These are phyloP conservation scores for Arctostaphylos glauca DNA, from an alignment of 148 eudicot genomes.

Conservation along the genomic window DNA sequence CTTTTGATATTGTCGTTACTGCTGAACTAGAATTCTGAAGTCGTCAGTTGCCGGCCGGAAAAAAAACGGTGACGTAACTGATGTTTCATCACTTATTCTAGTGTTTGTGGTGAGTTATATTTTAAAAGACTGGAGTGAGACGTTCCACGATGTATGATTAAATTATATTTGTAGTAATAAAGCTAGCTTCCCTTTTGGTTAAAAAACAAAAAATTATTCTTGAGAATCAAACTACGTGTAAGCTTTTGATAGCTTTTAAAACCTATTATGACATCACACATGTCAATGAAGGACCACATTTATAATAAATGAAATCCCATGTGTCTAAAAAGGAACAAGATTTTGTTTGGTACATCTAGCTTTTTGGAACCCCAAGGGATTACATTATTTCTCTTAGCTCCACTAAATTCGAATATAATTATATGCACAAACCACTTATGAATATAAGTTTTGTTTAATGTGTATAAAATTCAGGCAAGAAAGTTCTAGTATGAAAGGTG, in stretches of 20 bases:
- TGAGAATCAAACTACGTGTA: conserved; percentile 22
- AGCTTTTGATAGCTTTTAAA: conserved; percentile 12
- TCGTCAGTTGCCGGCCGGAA: too few species aligned
- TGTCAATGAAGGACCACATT: background rate
- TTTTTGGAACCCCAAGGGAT: background rate
- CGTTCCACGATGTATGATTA: background rate
- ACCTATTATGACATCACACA: conserved; percentile 4
- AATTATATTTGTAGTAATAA: background rate
- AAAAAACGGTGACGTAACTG: too few species aligned
- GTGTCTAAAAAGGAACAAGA: background rate
- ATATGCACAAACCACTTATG: background rate
- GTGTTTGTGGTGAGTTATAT: background rate
- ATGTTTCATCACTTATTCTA: too few species aligned
- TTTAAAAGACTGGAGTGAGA: too few species aligned
- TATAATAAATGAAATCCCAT: background rate
- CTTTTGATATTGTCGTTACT: too few species aligned
- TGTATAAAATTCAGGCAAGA: too few species aligned
- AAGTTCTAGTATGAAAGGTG: too few species aligned
- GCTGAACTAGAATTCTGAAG: too few species aligned
- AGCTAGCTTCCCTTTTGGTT: background rate
- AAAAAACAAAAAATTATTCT: background rate
- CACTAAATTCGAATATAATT: background rate
- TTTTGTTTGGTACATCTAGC: background rate
- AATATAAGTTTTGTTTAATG: background rate
- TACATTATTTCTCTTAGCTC: background rate